A percentile compares a stretch with the other conserved stretches of the same genome.
These are phyloP conservation scores for Fusarium setosum DNA, from an alignment of 2,329 filamentous ascomycete species.

Conservation along the genomic window DNA sequence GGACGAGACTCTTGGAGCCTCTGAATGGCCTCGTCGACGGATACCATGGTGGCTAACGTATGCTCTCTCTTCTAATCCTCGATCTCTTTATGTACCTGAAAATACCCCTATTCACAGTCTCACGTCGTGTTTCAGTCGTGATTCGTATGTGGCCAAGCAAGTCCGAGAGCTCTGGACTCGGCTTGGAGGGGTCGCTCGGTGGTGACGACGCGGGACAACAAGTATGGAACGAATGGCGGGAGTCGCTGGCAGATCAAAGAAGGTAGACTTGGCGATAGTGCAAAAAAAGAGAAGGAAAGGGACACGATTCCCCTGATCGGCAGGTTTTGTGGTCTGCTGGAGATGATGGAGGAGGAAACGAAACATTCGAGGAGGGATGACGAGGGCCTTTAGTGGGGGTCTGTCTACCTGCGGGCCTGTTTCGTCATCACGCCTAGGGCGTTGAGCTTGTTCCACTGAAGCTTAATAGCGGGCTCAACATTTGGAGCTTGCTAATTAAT, in stretches of 20 bases:
- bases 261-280: not conserved
- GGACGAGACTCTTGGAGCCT: conserved; percentile 62
- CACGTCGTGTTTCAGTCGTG: conserved; percentile 1
- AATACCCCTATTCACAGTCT: not conserved
- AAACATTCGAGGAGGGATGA: conserved; percentile 35
- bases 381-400: conserved; percentile 34
- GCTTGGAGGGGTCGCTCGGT: conserved; percentile 27
- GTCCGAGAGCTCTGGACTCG: not conserved
- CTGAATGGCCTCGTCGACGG: conserved; percentile 54
- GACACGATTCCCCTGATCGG: conserved; percentile 9
- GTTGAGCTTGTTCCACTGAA: conserved; percentile 36
- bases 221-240: conserved; percentile 2
- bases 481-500: not conserved
- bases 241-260: not conserved
- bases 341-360: conserved; percentile 25
- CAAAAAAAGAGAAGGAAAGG: not conserved
- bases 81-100: not conserved
- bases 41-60: conserved; percentile 41
- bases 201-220: conserved; percentile 5
- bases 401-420: conserved; percentile 23
- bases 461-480: conserved; percentile 18
- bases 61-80: not conserved
- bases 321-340: conserved; percentile 24
- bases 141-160: conserved; percentile 6
- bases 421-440: conserved; percentile 34